Percentiles rank a stretch among this genome's conserved stretches.
Evolutionary conservation across 2,329 filamentous ascomycete species (phyloP).

Genomic region (Botrytis deweyae): DNA sequence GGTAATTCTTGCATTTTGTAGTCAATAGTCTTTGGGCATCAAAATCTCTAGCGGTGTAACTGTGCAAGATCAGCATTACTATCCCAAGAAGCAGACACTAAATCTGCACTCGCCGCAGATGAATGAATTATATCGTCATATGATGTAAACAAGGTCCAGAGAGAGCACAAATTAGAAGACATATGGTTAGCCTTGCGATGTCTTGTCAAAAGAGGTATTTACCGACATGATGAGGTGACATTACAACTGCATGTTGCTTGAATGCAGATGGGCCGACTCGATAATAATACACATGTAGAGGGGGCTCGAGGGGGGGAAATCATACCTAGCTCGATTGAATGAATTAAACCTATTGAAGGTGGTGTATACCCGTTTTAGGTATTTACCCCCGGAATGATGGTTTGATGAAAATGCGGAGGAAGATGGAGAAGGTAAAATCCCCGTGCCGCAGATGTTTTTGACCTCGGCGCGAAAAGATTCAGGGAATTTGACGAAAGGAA

Average conservation of each 20-base stretch:
- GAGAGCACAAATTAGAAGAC: neutral
- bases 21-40: neutral
- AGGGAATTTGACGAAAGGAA: neutral
- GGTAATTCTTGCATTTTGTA: neutral
- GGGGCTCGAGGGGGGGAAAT: neutral
- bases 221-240: neutral
- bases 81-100: neutral
- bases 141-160: neutral
- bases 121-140: neutral
- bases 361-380: neutral
- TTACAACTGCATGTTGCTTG: neutral
- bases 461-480: neutral
- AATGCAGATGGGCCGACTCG: neutral
- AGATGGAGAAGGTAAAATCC: slow-evolving; percentile 26
- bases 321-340: neutral
- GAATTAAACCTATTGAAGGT: neutral
- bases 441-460: neutral
- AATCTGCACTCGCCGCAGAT: neutral
- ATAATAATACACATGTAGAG: neutral
- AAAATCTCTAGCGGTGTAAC: neutral
- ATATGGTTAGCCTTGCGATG: neutral
- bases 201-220: neutral
- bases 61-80: slow-evolving; percentile 1
- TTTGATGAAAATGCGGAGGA: slow-evolving; percentile 21
- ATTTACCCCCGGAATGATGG: slow-evolving; percentile 28